These are phyloP conservation scores for Aspergillus nidulans DNA, from an alignment of 495 filamentous ascomycete genomes.

Conservation along the genomic window DNA sequence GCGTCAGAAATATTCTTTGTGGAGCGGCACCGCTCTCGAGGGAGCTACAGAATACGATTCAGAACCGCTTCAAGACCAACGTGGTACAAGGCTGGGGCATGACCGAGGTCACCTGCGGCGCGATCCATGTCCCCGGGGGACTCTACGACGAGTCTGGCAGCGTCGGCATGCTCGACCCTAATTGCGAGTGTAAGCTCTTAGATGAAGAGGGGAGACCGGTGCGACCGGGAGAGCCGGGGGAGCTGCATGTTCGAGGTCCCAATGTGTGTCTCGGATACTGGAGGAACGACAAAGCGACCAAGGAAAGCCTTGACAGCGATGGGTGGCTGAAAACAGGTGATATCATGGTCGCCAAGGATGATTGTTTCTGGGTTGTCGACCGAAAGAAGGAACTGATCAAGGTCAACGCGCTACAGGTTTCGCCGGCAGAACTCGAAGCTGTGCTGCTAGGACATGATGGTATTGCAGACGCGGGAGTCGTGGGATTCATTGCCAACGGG, in stretches of 20 bases:
- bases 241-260: conserved; percentile 35
- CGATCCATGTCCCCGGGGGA: conserved; percentile 12
- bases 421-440: conserved; percentile 46
- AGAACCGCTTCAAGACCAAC: conserved; percentile 33
- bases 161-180: conserved; percentile 18
- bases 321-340: conserved; percentile 47
- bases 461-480: conserved; percentile 42
- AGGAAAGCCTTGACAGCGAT: conserved; percentile 29
- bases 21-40: conserved; percentile 18
- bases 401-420: conserved; percentile 44
- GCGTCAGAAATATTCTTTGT: conserved; percentile 21
- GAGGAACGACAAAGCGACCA: conserved; percentile 37
- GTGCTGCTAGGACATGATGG: conserved; percentile 36
- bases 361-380: conserved; percentile 42
- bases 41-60: conserved; percentile 41
- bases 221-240: conserved; percentile 24
- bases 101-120: conserved; percentile 37
- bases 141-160: conserved; percentile 14
- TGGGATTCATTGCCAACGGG: conserved; percentile 21
- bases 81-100: conserved; percentile 50
- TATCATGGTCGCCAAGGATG: conserved; percentile 25
- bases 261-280: conserved; percentile 38
- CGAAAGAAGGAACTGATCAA: conserved; percentile 39
- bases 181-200: conserved; percentile 24
- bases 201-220: conserved; percentile 20